Base-by-base conservation (phyloP, 352 stramenopile species). In the Globisporangium polare region DNA sequence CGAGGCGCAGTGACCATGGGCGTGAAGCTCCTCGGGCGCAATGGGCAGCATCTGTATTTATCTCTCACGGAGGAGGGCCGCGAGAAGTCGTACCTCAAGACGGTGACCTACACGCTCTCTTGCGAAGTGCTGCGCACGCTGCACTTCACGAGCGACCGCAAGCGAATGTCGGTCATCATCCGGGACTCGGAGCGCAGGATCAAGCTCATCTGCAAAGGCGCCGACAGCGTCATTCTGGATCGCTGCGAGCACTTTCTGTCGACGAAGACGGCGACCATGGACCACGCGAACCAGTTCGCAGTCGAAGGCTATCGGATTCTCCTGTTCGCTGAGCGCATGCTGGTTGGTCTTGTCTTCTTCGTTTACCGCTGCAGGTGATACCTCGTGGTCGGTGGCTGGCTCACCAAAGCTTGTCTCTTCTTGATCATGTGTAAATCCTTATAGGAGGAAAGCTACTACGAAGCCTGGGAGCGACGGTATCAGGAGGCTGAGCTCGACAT, bases 261-360 rank as follows among this genome's bases (percentile, higher is more conserved):
- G 18, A 63, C 73, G 24, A 79, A 78, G 24, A 58, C 56, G 1
- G 71, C 68, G 24, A 90, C 84, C 2, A 84, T 92, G 70, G 69
- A 75, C 15, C 89, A 97, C 59, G 74, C 96, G 1, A 88, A 88
- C 3, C 68, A 83, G 17, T 97, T 97, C 55, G 88, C 88, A 0
- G 71, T 74, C 5, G 88, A 96, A 62, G 90, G 89, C 1, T 86
- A 95, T 33, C 83, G 91, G 1, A 97, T 91, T 55, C 71, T 97
- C 51, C 69, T 96, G 0, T 86, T 97, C 45, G 83, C 86, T 0
- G 80, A 96, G 56, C 71, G 83, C 52, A 53, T 79, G 41, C 52
- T 95, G 66, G 85, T 94, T 60, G n/a, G 74, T 39, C 9, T 35
- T 9, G 15, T 24, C 9, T 27, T 3, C 8, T 49, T n/a, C n/a